Evolutionary conservation across 129 eudicot genomes (phyloP).

Genomic region (Tagetes patula): DNA sequence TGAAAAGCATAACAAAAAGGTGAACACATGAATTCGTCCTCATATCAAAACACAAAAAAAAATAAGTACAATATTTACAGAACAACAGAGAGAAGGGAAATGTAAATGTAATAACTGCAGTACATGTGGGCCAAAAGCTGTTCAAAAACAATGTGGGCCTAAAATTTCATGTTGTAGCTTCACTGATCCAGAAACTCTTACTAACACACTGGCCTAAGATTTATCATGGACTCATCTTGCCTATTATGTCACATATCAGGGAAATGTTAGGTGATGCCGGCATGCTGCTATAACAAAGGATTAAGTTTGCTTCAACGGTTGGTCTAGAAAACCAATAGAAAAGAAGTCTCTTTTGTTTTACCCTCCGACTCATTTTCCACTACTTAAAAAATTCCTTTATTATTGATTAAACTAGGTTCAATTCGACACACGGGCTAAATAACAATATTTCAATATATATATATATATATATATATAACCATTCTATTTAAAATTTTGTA

Average conservation of each 20-base stretch:
- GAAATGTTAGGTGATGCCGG: background rate
- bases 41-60: background rate
- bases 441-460: no score
- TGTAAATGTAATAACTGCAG: background rate
- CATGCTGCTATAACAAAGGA: background rate
- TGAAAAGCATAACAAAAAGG: constrained; percentile 11
- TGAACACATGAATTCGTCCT: constrained; percentile 10
- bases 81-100: constrained; percentile 8
- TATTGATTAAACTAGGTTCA: no score
- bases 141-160: background rate
- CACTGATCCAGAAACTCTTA: background rate
- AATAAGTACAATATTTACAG: background rate
- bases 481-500: no score
- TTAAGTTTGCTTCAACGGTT: background rate
- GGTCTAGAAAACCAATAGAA: background rate
- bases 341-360: background rate
- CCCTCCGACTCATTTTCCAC: background rate
- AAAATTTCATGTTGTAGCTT: background rate
- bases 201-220: background rate
- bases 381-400: background rate
- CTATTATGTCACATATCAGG: background rate
- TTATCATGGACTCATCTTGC: background rate
- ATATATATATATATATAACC: no score
- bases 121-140: background rate
- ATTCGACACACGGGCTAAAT: no score